These are phyloP conservation scores for Nothopassalora personata DNA, from an alignment of 2,329 filamentous ascomycete genomes.

Conservation along the genomic window DNA sequence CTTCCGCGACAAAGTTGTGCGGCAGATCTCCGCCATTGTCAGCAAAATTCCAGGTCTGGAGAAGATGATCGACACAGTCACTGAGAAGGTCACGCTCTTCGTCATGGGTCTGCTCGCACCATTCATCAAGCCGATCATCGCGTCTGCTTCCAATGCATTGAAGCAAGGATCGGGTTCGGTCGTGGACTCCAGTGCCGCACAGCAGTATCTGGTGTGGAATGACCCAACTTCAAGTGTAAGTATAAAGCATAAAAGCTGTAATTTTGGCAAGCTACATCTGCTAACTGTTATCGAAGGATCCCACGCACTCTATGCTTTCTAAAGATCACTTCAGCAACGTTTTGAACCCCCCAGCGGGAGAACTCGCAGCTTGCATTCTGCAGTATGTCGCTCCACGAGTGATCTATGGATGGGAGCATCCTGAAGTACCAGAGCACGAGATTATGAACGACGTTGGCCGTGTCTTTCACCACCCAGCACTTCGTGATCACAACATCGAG, in stretches of 20 bases:
- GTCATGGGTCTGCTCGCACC: conserved; percentile 85
- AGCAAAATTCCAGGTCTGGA: conserved; percentile 90
- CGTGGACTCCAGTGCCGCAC: conserved; percentile 48
- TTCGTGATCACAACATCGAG: conserved; percentile 69
- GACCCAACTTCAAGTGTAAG: conserved; percentile 38
- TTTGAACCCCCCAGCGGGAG: conserved; percentile 46
- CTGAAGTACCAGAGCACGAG: conserved; percentile 73
- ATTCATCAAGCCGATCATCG: conserved; percentile 88
- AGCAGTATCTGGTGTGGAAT: conserved; percentile 48
- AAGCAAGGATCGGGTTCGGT: conserved; percentile 78
- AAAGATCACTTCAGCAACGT: conserved; percentile 51
- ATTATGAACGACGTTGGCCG: conserved; percentile 74
- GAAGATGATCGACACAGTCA: conserved; percentile 84
- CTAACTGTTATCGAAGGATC: conserved; percentile 29
- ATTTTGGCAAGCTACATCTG: too few relatives aligned
- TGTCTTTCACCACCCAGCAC: conserved; percentile 85
- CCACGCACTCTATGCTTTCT: conserved; percentile 48
- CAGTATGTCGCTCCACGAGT: conserved; percentile 84
- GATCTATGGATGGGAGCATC: conserved; percentile 89
- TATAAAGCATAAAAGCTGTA: too few relatives aligned
- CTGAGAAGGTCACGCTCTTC: conserved; percentile 86
- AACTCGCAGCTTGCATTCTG: conserved; percentile 55
- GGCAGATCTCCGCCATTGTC: conserved; percentile 75
- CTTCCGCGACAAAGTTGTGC: conserved; percentile 91
- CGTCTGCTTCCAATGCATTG: conserved; percentile 73